Evolutionary conservation across 371 early-diverging fungal genomes (phyloP).

Genomic region (Rhizopus stolonifer): DNA sequence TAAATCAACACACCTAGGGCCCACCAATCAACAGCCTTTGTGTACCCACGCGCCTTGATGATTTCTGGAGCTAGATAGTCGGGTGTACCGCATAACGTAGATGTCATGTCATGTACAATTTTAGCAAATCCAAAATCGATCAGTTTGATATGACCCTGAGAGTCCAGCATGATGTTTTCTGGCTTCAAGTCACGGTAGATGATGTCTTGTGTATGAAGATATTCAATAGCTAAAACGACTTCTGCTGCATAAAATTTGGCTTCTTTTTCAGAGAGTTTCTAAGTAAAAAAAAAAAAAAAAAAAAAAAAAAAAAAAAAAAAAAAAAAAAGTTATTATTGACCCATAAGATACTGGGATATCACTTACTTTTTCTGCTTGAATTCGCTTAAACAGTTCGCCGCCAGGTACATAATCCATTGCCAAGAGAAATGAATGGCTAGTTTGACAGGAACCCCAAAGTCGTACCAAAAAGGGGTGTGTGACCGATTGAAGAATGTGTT

Average conservation of each 20-base stretch:
- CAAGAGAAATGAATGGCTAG: constrained; percentile 80
- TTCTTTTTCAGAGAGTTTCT: constrained; percentile 80
- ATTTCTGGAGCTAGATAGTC: constrained; percentile 97
- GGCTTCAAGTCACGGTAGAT: constrained; percentile 90
- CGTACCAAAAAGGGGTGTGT: constrained; percentile 94
- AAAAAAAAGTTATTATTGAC: neutral
- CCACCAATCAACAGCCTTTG: constrained; percentile 97
- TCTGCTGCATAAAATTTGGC: constrained; percentile 73
- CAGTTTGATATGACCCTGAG: constrained; percentile 88
- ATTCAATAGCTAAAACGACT: constrained; percentile 71
- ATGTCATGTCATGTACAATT: constrained; percentile 51
- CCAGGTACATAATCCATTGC: constrained; percentile 91
- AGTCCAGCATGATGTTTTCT: constrained; percentile 82
- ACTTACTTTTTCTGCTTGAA: constrained; percentile 58
- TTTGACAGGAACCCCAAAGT: constrained; percentile 83
- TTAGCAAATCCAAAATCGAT: constrained; percentile 97
- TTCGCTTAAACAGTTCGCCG: constrained; percentile 87
- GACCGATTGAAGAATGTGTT: constrained; percentile 84
- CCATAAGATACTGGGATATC: neutral
- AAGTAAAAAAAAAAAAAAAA: too few relatives aligned
- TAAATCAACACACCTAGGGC: constrained; percentile 93
- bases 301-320: too few relatives aligned
- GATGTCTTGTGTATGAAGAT: constrained; percentile 79
- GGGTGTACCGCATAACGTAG: constrained; percentile 98
- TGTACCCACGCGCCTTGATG: constrained; percentile 87